These are phyloP conservation scores for Lojkania enalia DNA, from an alignment of 2,329 filamentous ascomycete species.

Conservation along the genomic window DNA sequence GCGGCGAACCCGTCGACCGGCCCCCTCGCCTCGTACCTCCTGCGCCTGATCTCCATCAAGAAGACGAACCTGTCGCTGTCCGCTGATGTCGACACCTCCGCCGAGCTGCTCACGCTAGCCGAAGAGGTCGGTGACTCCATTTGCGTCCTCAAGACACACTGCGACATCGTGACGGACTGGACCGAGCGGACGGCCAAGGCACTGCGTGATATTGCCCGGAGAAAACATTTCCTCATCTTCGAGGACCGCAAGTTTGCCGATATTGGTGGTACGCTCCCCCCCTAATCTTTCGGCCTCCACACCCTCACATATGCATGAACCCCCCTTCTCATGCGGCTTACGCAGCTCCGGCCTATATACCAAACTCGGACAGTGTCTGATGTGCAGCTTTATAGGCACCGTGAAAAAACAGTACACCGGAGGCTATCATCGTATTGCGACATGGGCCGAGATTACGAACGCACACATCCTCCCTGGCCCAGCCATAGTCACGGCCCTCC, in stretches of 20 bases:
- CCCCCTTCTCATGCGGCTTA: too few relatives aligned
- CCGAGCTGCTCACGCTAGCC: conserved; percentile 58
- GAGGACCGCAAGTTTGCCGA: conserved; percentile 61
- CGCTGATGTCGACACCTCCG: conserved; percentile 60
- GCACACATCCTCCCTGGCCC: conserved; percentile 58
- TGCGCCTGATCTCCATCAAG: conserved; percentile 55
- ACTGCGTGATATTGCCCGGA: conserved; percentile 52
- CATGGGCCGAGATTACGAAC: conserved; percentile 58
- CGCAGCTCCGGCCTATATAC: too few relatives aligned
- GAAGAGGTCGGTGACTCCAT: conserved; percentile 64
- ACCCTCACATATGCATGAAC: background rate
- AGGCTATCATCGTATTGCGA: conserved; percentile 55
- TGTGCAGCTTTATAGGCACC: conserved; percentile 47
- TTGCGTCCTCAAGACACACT: conserved; percentile 63
- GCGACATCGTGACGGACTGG: conserved; percentile 65
- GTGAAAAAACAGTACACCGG: conserved; percentile 59
- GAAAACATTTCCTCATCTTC: conserved; percentile 57
- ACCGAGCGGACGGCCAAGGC: conserved; percentile 57
- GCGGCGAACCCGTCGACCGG: conserved; percentile 48
- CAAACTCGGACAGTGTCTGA: too few relatives aligned
- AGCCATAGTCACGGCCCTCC: conserved; percentile 55
- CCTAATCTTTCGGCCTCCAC: conserved; percentile 1
- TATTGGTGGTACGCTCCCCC: conserved; percentile 53
- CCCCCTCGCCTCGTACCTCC: conserved; percentile 53
- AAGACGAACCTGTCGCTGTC: conserved; percentile 59